These are phyloP conservation scores for Leccinellum luteum DNA, from an alignment of 768 basidiomycete genomes.

Conservation along the genomic window DNA sequence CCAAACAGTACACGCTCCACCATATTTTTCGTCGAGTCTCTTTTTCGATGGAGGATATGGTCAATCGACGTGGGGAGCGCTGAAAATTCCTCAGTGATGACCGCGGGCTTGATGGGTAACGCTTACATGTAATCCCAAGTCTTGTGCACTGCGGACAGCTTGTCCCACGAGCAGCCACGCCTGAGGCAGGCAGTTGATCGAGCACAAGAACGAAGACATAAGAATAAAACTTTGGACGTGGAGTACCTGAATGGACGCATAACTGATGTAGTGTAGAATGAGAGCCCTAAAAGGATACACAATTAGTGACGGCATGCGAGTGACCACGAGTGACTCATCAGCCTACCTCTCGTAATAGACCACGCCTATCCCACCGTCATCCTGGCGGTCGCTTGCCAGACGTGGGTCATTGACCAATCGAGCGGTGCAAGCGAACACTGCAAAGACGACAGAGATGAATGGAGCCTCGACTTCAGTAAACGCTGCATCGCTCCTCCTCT, in stretches of 20 bases:
- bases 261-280: slow-evolving; percentile 89
- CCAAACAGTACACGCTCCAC: slow-evolving; percentile 92
- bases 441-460: slow-evolving; percentile 80
- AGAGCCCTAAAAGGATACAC: slow-evolving; percentile 56
- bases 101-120: slow-evolving; percentile 1
- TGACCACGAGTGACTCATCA: not conserved
- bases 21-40: slow-evolving; percentile 89
- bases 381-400: slow-evolving; percentile 53
- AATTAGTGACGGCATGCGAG: slow-evolving; percentile 1
- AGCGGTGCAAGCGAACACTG: slow-evolving; percentile 88
- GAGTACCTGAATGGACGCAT: slow-evolving; percentile 77
- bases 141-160: slow-evolving; percentile 85
- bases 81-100: slow-evolving; percentile 32
- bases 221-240: slow-evolving; percentile 91
- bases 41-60: slow-evolving; percentile 73
- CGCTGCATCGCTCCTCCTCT: slow-evolving; percentile 51
- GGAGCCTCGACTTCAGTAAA: slow-evolving; percentile 62
- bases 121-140: slow-evolving; percentile 88
- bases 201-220: slow-evolving; percentile 88
- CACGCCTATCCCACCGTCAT: slow-evolving; percentile 88
- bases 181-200: slow-evolving; percentile 90
- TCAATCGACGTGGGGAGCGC: slow-evolving; percentile 80
- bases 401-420: slow-evolving; percentile 75
- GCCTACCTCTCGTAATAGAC: slow-evolving; percentile 82
- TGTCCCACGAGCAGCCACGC: slow-evolving; percentile 93